Evolutionary conservation across 495 filamentous ascomycete species (phyloP).

Genomic region (Amniculicola lignicola): DNA sequence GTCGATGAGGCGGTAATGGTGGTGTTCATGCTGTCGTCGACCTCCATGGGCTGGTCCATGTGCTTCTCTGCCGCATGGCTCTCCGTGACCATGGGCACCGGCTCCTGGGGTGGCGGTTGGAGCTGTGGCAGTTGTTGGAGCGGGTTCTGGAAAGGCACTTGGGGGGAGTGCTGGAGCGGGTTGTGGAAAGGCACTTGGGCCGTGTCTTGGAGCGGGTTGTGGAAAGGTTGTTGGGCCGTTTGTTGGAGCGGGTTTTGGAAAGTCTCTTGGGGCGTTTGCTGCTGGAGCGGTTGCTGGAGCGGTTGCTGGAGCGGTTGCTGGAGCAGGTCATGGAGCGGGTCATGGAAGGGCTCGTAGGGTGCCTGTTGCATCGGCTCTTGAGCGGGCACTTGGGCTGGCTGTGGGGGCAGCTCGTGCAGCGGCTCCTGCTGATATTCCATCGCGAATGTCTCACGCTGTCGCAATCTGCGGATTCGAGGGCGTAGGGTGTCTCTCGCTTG

Average conservation of each 20-base stretch:
- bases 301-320: not conserved
- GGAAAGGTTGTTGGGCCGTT: no score
- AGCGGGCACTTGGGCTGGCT: not conserved
- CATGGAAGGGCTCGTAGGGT: not conserved
- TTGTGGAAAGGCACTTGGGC: no score
- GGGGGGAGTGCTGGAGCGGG: no score
- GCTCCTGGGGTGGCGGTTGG: no score
- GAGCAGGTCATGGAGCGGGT: not conserved
- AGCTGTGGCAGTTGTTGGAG: no score
- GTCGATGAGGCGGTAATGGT: constrained; percentile 43
- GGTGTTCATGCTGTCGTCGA: constrained; percentile 42
- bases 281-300: no score
- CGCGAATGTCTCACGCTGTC: not conserved
- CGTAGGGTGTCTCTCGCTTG: constrained; percentile 1
- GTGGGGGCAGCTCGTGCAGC: not conserved
- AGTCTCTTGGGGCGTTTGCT: no score
- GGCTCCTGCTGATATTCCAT: constrained; percentile 16
- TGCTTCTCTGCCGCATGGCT: constrained; percentile 21
- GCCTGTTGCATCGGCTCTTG: not conserved
- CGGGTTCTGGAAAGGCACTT: no score
- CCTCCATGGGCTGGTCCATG: constrained; percentile 30
- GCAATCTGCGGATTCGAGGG: constrained; percentile 9
- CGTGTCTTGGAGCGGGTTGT: no score
- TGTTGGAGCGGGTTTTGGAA: no score
- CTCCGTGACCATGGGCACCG: not conserved